phyloP scores from a whole-genome alignment of 345 rosid genomes.

The Psidium guajava region DNA sequence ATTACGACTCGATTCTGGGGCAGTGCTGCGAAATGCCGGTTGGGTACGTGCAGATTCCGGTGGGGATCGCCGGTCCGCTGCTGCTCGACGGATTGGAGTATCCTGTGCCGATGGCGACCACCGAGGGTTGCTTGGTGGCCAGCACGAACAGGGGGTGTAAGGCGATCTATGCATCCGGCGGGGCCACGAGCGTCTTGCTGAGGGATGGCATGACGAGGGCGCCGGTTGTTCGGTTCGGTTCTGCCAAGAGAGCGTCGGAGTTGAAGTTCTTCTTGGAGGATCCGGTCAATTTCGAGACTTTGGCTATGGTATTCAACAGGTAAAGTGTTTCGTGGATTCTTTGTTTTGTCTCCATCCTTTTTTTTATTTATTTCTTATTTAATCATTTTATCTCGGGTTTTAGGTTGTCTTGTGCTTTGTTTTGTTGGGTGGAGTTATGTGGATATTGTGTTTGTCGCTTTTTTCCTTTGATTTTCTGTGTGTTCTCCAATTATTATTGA shows the following conservation, averaged over 20 bases:
- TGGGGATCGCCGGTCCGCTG: conserved; percentile 89
- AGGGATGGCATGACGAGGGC: conserved; percentile 85
- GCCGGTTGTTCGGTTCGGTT: conserved; percentile 58
- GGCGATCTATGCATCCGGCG: conserved; percentile 66
- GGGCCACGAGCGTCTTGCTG: conserved; percentile 47
- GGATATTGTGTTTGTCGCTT: not conserved
- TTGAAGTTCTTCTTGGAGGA: conserved; percentile 75
- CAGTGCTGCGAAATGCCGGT: conserved; percentile 99
- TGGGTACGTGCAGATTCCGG: conserved; percentile 88
- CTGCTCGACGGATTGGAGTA: conserved; percentile 76
- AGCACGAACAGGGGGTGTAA: conserved; percentile 93
- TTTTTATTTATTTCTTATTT: too few species aligned
- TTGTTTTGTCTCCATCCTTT: not conserved
- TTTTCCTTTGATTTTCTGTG: not conserved
- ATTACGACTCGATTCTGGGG: conserved; percentile 71
- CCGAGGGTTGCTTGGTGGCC: conserved; percentile 92
- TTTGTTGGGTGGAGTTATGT: not conserved
- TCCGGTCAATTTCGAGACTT: conserved; percentile 55
- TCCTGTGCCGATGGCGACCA: conserved; percentile 90
- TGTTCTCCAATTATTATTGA: not conserved
- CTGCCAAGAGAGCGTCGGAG: conserved; percentile 52
- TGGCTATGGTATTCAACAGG: conserved; percentile 69
- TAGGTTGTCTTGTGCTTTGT: not conserved
- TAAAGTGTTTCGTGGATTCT: not conserved
- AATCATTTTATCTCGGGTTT: not conserved